Conservation (phyloP, 805 yeast genomes). For the Myxozyma melibiosi region DNA sequence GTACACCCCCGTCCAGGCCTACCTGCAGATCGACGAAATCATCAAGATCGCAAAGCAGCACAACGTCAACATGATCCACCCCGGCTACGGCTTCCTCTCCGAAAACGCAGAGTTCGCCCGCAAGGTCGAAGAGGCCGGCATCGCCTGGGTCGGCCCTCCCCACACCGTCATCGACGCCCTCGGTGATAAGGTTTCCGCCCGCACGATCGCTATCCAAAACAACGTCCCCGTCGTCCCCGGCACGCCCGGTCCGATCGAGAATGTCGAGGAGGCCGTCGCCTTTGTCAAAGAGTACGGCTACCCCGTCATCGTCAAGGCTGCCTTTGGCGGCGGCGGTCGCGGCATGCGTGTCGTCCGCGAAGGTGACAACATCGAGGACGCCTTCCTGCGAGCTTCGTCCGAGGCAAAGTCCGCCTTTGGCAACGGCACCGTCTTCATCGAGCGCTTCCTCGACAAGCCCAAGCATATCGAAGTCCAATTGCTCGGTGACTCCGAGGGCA, state of each 20-base stretch:
- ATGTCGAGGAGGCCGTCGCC: slow-evolving; percentile 71
- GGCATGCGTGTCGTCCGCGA: slow-evolving; percentile 99
- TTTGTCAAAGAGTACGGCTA: slow-evolving; percentile 85
- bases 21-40: slow-evolving; percentile 92
- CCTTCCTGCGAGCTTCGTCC: slow-evolving; percentile 88
- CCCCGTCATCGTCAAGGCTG: slow-evolving; percentile 98
- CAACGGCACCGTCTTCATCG: slow-evolving; percentile 97
- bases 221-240: slow-evolving; percentile 96
- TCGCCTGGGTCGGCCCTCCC: slow-evolving; percentile 95
- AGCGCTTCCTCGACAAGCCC: slow-evolving; percentile 91
- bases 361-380: slow-evolving; percentile 90
- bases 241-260: slow-evolving; percentile 93
- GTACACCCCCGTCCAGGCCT: slow-evolving; percentile 93
- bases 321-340: slow-evolving; percentile 99
- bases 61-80: slow-evolving; percentile 83
- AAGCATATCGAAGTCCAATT: slow-evolving; percentile 98
- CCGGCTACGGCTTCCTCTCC: slow-evolving; percentile 88
- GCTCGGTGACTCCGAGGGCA: slow-evolving; percentile 90
- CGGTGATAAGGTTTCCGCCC: slow-evolving; percentile 96
- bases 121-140: slow-evolving; percentile 86
- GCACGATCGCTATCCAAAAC: slow-evolving; percentile 78
- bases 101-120: slow-evolving; percentile 93
- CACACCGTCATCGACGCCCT: slow-evolving; percentile 86
- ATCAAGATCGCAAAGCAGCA: slow-evolving; percentile 79
- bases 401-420: slow-evolving; percentile 97